phyloP scores from a whole-genome alignment of 768 basidiomycete species.

The Rhodotorula paludigena region DNA sequence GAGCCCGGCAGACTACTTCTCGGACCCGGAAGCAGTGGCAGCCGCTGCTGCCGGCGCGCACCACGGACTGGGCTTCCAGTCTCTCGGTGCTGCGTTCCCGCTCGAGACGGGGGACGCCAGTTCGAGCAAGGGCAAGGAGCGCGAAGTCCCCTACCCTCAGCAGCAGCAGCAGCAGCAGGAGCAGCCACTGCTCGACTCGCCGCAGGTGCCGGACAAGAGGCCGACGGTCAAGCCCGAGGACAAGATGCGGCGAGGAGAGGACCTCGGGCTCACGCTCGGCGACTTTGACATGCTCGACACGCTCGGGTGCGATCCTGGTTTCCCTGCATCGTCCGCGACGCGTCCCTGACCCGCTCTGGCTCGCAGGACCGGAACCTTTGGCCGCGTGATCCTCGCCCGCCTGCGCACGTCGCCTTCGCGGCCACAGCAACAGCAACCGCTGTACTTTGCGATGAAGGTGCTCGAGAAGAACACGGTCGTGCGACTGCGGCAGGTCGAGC shows the following conservation, averaged over 20 bases:
- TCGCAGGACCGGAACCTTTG: slow-evolving; percentile 87
- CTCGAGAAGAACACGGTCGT: slow-evolving; percentile 80
- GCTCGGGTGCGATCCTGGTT: slow-evolving; percentile 37
- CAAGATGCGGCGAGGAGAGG: slow-evolving; percentile 33
- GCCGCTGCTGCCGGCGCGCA: too few relatives aligned
- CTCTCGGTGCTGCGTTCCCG: too few relatives aligned
- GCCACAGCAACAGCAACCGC: slow-evolving; percentile 54
- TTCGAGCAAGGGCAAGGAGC: slow-evolving; percentile 1
- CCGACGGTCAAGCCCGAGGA: slow-evolving; percentile 8
- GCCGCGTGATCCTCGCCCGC: slow-evolving; percentile 81
- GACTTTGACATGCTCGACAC: slow-evolving; percentile 45
- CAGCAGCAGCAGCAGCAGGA: neutral
- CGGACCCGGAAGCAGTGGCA: too few relatives aligned
- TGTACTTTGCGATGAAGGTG: slow-evolving; percentile 81
- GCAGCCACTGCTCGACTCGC: too few relatives aligned
- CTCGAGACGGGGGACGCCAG: too few relatives aligned
- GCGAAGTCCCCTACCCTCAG: neutral
- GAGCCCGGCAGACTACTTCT: neutral
- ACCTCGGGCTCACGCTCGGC: slow-evolving; percentile 37
- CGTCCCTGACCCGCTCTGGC: neutral
- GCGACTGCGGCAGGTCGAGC: slow-evolving; percentile 86
- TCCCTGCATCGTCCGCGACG: neutral
- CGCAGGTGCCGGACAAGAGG: neutral
- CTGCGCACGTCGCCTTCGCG: slow-evolving; percentile 54
- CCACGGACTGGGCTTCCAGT: too few relatives aligned